Conservation (phyloP, 2,329 filamentous ascomycete species). For the Coniochaeta pulveracea region DNA sequence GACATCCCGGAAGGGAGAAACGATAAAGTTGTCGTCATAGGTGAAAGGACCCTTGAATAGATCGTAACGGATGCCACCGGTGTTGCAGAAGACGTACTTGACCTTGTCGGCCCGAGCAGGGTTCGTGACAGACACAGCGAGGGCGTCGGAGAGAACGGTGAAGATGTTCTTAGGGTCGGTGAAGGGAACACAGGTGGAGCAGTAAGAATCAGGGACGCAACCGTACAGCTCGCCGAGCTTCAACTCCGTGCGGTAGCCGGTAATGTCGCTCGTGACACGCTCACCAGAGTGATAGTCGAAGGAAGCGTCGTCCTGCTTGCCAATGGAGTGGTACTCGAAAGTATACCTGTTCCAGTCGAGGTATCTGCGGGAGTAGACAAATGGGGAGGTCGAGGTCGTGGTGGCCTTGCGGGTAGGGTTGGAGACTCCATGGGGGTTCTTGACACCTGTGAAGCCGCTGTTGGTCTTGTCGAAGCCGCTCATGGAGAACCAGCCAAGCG, state of each 20-base stretch:
- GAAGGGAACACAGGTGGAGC: slow-evolving; percentile 43
- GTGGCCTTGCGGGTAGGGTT: slow-evolving; percentile 28
- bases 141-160: slow-evolving; percentile 35
- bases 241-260: slow-evolving; percentile 34
- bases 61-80: slow-evolving; percentile 50
- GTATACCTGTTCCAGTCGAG: slow-evolving; percentile 59
- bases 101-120: slow-evolving; percentile 33
- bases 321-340: slow-evolving; percentile 50
- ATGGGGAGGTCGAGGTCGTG: slow-evolving; percentile 23
- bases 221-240: slow-evolving; percentile 46
- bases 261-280: slow-evolving; percentile 15
- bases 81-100: slow-evolving; percentile 48
- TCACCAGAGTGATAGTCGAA: slow-evolving; percentile 12
- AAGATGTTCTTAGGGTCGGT: slow-evolving; percentile 41
- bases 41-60: slow-evolving; percentile 53
- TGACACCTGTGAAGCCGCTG: slow-evolving; percentile 25
- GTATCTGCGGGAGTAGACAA: slow-evolving; percentile 46
- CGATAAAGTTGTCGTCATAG: slow-evolving; percentile 37
- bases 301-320: slow-evolving; percentile 10
- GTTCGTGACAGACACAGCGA: slow-evolving; percentile 40
- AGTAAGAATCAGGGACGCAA: slow-evolving; percentile 49
- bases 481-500: slow-evolving; percentile 55
- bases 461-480: slow-evolving; percentile 40
- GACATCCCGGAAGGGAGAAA: slow-evolving; percentile 40
- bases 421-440: slow-evolving; percentile 23